A percentile compares a stretch with the other conserved stretches of the same genome.
phyloP scores from a whole-genome alignment of 371 early-diverging fungal species.

The Haplosporangium sp. region DNA sequence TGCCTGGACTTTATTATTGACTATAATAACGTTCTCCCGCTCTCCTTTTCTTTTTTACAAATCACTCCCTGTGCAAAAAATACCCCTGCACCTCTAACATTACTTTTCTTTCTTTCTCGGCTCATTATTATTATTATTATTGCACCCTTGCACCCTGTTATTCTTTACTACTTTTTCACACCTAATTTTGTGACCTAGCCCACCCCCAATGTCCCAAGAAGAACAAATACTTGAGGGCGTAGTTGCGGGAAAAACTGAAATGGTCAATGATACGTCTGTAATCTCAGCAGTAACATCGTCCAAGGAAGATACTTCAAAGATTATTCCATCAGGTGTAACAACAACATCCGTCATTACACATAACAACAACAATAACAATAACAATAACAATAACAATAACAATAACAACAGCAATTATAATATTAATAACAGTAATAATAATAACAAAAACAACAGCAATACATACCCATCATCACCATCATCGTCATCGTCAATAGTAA shows the following conservation, averaged over 20 bases:
- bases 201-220: constrained; percentile 3
- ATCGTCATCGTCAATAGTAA: not conserved
- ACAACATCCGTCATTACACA: not conserved
- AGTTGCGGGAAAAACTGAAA: constrained; percentile 9
- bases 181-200: too few species aligned
- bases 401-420: not conserved
- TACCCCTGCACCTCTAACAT: too few species aligned
- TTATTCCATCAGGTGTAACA: constrained; percentile 4
- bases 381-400: not conserved
- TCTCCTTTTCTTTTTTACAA: too few species aligned
- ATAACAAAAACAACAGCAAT: too few species aligned
- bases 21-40: too few species aligned
- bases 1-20: too few species aligned
- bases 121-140: too few species aligned
- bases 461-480: too few species aligned
- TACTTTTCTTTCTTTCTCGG: not conserved
- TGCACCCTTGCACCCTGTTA: constrained; percentile 7
- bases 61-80: too few species aligned
- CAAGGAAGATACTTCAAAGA: not conserved
- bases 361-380: not conserved
- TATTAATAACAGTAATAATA: not conserved
- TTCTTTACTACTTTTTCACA: too few species aligned
- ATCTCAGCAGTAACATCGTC: not conserved
- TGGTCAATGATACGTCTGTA: not conserved
- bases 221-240: constrained; percentile 1